Evolutionary conservation across 768 basidiomycete species (phyloP).

Genomic region (Pisolithus orientalis): DNA sequence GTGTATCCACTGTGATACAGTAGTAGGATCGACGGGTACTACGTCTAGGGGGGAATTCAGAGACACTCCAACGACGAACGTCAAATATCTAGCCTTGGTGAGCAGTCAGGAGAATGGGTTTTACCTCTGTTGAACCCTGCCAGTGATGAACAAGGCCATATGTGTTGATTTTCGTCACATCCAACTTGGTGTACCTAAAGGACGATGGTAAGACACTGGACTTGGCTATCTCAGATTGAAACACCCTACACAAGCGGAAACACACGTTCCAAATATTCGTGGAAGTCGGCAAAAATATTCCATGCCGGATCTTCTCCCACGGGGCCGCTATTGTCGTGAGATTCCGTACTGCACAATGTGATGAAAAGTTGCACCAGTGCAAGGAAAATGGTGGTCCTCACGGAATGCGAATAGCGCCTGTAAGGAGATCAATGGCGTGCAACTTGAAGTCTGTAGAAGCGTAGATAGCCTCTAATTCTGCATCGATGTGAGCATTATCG

Average conservation of each 20-base stretch:
- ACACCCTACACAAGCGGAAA: slow-evolving; percentile 54
- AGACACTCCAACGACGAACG: not conserved
- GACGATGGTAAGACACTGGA: not conserved
- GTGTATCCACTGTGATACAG: slow-evolving; percentile 48
- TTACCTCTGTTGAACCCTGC: slow-evolving; percentile 43
- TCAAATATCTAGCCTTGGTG: slow-evolving; percentile 33
- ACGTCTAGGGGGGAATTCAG: slow-evolving; percentile 39
- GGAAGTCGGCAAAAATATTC: slow-evolving; percentile 8
- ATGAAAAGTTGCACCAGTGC: too few relatives aligned
- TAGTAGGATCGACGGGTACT: slow-evolving; percentile 52
- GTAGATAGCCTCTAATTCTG: slow-evolving; percentile 23
- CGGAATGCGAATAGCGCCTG: slow-evolving; percentile 33
- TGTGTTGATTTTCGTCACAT: slow-evolving; percentile 50
- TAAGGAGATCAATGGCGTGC: slow-evolving; percentile 24
- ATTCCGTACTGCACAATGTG: slow-evolving; percentile 33
- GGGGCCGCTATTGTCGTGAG: slow-evolving; percentile 37
- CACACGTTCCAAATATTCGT: slow-evolving; percentile 21
- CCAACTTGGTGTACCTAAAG: slow-evolving; percentile 38
- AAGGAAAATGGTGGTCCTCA: slow-evolving; percentile 9
- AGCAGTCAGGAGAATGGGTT: slow-evolving; percentile 48
- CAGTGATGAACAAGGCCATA: slow-evolving; percentile 54
- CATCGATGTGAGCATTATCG: slow-evolving; percentile 21
- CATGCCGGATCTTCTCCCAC: slow-evolving; percentile 38
- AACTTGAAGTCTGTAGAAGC: slow-evolving; percentile 28
- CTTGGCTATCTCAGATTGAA: not conserved